phyloP scores from a whole-genome alignment of 2,329 filamentous ascomycete species.

The Ascomycota sp. region DNA sequence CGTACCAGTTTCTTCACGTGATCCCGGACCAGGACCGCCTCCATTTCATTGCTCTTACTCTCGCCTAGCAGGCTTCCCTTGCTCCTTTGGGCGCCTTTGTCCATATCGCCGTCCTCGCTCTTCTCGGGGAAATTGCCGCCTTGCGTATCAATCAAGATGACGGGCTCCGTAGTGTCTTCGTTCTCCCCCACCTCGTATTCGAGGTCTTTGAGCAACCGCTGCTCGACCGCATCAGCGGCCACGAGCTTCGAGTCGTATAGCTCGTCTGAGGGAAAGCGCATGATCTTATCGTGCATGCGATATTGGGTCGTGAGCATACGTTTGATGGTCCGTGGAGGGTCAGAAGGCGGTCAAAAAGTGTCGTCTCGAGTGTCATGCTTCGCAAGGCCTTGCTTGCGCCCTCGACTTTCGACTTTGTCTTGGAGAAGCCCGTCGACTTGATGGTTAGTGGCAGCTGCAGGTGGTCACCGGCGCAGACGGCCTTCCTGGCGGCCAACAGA shows the following conservation, averaged over 20 bases:
- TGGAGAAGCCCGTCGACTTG: constrained; percentile 44
- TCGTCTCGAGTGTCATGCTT: constrained; percentile 56
- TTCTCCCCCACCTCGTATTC: constrained; percentile 58
- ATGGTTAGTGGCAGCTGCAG: constrained; percentile 87
- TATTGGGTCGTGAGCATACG: constrained; percentile 94
- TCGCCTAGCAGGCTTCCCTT: constrained; percentile 25
- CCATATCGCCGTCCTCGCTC: constrained; percentile 49
- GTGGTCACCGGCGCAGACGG: constrained; percentile 84
- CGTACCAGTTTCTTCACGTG: constrained; percentile 61
- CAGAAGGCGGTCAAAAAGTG: constrained; percentile 78
- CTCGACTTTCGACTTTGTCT: constrained; percentile 18
- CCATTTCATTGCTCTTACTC: constrained; percentile 83
- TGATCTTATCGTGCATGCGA: constrained; percentile 91
- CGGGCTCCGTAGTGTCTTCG: constrained; percentile 70
- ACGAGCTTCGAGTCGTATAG: constrained; percentile 68
- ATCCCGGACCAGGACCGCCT: constrained; percentile 58
- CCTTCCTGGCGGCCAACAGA: constrained; percentile 58
- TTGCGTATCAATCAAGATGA: constrained; percentile 93
- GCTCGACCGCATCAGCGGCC: constrained; percentile 61
- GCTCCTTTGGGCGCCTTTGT: constrained; percentile 18
- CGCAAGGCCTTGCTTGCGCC: constrained; percentile 20
- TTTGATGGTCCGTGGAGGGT: constrained; percentile 73
- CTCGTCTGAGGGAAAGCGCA: constrained; percentile 79
- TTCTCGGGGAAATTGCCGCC: constrained; percentile 80
- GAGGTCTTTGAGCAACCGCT: constrained; percentile 54